phyloP scores from a whole-genome alignment of 257 asterid genomes.

The Solanum acaule region DNA sequence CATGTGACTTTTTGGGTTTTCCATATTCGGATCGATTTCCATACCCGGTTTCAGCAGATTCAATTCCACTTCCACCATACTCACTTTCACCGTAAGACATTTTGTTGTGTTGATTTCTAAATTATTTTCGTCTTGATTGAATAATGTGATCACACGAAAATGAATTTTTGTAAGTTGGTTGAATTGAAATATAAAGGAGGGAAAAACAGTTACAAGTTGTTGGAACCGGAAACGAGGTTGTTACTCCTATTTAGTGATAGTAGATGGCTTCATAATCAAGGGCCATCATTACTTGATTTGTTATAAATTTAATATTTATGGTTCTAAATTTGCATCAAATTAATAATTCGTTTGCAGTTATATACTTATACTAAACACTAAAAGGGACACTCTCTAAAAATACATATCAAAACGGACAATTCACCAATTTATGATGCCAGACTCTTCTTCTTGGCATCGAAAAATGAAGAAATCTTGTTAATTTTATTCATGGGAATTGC shows the following conservation, averaged over 20 bases:
- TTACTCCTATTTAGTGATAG: not conserved
- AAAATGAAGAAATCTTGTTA: not conserved
- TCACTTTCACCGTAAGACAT: constrained; percentile 37
- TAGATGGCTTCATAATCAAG: not conserved
- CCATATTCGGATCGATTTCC: not conserved
- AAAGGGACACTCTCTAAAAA: no score
- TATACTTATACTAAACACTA: no score
- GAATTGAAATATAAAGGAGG: not conserved
- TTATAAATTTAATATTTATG: not conserved
- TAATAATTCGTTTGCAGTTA: not conserved
- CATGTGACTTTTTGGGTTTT: not conserved
- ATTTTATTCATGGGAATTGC: not conserved
- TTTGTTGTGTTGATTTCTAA: not conserved
- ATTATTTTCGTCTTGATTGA: not conserved
- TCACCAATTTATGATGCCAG: no score
- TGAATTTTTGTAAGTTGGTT: not conserved
- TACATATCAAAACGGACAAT: no score
- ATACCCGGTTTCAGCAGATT: not conserved
- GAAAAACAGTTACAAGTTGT: not conserved
- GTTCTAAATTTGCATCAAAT: not conserved
- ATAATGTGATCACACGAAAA: not conserved
- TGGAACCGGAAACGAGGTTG: not conserved
- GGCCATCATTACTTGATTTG: not conserved
- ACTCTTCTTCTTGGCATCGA: not conserved
- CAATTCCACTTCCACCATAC: not conserved